Evolutionary conservation across 306 rosid genomes (phyloP), one percentile per base, ranked within the genome.

Genomic region (Fagus sylvatica): DNA sequence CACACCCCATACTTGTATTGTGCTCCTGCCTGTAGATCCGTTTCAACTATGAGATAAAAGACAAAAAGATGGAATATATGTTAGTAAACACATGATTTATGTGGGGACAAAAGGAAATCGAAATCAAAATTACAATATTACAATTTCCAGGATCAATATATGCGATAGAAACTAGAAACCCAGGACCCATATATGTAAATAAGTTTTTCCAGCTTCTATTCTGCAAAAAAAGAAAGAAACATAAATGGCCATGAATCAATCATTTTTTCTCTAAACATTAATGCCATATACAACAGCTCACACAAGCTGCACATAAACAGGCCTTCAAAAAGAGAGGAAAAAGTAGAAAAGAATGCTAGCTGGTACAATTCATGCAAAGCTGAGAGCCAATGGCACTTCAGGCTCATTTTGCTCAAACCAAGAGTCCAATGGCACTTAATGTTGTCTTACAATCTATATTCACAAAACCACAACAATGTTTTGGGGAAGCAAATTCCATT

Each of bases 91-190:
- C n/a, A 54, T 53, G 13, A 37, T 66, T 62, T 16, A 42, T 53
- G 73, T 73, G 15, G 53, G 59, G n/a, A 83, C 46, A 30, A 70
- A 41, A 78, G 72, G 53, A 75, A 80, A 71, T 37, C 62, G 61
- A 46, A 22, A 22, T 22, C 28, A 65, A 81, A 74, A 65, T 61
- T 13, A 73, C 17, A 53, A 73, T 79, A 91, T 91, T 91, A 95
- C 99, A 95, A 85, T 95, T 95, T 79, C 99, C 99, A 9, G 99
- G 99, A 83, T 95, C 99, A 85, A 95, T 95, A 83, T 93, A 95
- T 6, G 99, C 99, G 79, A 95, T 95, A 65, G 98, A 95, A 79
- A 95, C 97, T 78, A 95, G 99, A 89, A 95, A 93, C 16, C 99
- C 99, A 0, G 99, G 99, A 19, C 99, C 99, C 94, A 92, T 84